A percentile compares a stretch with the other conserved stretches of the same genome.
phyloP scores from a whole-genome alignment of 306 rosid species.

The Astragalus glycyphyllos region DNA sequence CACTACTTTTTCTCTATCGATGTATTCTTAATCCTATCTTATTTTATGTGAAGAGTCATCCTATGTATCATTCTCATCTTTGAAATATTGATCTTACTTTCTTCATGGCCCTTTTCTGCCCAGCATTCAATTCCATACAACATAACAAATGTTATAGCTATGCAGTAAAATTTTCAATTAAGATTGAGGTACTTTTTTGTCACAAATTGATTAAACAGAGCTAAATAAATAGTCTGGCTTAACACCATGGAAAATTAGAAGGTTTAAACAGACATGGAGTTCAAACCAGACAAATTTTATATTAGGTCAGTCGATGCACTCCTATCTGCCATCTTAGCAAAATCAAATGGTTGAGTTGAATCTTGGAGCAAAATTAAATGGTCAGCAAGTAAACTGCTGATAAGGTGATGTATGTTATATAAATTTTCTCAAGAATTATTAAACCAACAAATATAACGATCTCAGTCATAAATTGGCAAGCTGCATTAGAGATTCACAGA shows the following conservation, averaged over 20 bases:
- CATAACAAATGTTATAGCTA: too few species aligned
- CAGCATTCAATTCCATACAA: too few species aligned
- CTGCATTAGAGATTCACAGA: conserved; percentile 25
- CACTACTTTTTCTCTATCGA: too few species aligned
- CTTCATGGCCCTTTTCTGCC: too few species aligned
- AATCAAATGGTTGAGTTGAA: conserved; percentile 13
- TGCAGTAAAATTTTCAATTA: too few species aligned
- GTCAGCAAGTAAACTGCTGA: conserved; percentile 18
- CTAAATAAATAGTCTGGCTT: conserved; percentile 3
- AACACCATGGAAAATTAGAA: conserved; percentile 6
- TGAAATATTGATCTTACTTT: too few species aligned
- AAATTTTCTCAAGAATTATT: conserved; percentile 32
- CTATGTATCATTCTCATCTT: too few species aligned
- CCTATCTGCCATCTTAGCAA: conserved; percentile 5
- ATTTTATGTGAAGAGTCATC: too few species aligned
- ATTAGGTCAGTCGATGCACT: conserved; percentile 5
- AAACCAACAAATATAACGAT: conserved; percentile 20
- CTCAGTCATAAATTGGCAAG: conserved; percentile 31
- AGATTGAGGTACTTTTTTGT: too few species aligned
- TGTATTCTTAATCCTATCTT: too few species aligned
- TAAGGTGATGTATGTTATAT: neutral
- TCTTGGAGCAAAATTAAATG: conserved; percentile 24
- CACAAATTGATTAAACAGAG: too few species aligned
- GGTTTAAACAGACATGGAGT: conserved; percentile 9
- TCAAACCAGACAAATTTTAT: conserved; percentile 31